These are phyloP conservation scores for Papiliotrema flavescens DNA, from an alignment of 1,284 basidiomycete species.

Conservation along the genomic window DNA sequence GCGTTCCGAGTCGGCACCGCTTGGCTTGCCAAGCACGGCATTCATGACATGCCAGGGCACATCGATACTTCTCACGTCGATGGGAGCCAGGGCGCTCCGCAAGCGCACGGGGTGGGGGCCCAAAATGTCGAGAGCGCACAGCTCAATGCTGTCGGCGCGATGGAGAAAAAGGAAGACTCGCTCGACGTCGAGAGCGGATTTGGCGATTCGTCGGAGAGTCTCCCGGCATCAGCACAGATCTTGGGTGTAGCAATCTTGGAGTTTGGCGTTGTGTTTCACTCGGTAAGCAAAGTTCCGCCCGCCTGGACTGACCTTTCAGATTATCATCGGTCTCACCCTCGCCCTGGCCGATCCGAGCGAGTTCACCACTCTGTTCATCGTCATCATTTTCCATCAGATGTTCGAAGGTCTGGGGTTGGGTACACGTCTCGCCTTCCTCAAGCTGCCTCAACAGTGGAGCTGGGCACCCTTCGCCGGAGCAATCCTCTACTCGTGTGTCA, in stretches of 20 bases:
- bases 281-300: slow-evolving; percentile 2
- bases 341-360: slow-evolving; percentile 63
- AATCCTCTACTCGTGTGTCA: slow-evolving; percentile 69
- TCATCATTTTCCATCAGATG: slow-evolving; percentile 65
- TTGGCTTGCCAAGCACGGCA: slow-evolving; percentile 9
- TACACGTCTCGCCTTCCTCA: slow-evolving; percentile 69
- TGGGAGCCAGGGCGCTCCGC: not conserved
- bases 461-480: slow-evolving; percentile 67
- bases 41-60: not conserved
- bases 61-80: not conserved
- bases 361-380: slow-evolving; percentile 83
- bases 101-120: too few species aligned
- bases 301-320: too few species aligned
- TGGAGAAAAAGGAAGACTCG: not conserved
- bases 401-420: slow-evolving; percentile 90
- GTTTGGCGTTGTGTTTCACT: slow-evolving; percentile 49
- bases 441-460: slow-evolving; percentile 58
- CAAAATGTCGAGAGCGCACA: not conserved
- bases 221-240: slow-evolving; percentile 52
- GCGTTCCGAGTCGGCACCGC: slow-evolving; percentile 9
- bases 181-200: not conserved
- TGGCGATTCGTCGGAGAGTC: slow-evolving; percentile 37
- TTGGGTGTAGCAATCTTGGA: slow-evolving; percentile 52
- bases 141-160: not conserved
- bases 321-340: slow-evolving; percentile 89